Evolutionary conservation across 768 basidiomycete species (phyloP).

Genomic region (Lactarius pseudohatsudake): DNA sequence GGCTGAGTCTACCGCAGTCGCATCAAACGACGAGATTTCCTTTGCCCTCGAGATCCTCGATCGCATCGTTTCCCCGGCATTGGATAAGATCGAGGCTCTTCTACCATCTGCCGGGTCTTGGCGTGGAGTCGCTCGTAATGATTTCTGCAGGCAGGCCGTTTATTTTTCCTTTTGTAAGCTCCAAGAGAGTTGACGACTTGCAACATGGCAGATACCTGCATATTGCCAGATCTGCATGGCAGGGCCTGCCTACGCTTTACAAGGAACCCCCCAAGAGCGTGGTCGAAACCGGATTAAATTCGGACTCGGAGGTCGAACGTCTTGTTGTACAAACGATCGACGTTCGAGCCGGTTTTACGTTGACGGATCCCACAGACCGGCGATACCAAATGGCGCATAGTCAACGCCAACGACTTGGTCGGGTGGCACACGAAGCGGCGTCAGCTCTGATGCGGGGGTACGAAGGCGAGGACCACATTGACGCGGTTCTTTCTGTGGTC

Average conservation of each 20-base stretch:
- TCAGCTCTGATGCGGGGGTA: conserved; percentile 57
- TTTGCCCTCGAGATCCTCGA: conserved; percentile 80
- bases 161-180: conserved; percentile 3
- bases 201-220: conserved; percentile 54
- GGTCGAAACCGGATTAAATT: conserved; percentile 55
- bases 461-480: conserved; percentile 79
- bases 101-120: conserved; percentile 56
- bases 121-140: conserved; percentile 68
- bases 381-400: conserved; percentile 64
- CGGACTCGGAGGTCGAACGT: conserved; percentile 63
- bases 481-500: conserved; percentile 73
- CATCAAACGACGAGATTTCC: conserved; percentile 66
- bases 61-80: conserved; percentile 59
- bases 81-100: conserved; percentile 66
- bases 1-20: conserved; percentile 42
- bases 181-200: conserved; percentile 13
- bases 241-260: conserved; percentile 69
- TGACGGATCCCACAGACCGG: conserved; percentile 71
- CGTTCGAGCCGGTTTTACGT: conserved; percentile 70
- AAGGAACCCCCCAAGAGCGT: conserved; percentile 58
- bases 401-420: conserved; percentile 64
- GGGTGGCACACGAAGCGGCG: conserved; percentile 67
- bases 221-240: conserved; percentile 72
- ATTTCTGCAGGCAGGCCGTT: conserved; percentile 74
- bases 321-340: conserved; percentile 66